Percentiles rank a stretch among this genome's conserved stretches.
Conservation (phyloP, 2,329 filamentous ascomycete species). For the Aureobasidium vineae region DNA sequence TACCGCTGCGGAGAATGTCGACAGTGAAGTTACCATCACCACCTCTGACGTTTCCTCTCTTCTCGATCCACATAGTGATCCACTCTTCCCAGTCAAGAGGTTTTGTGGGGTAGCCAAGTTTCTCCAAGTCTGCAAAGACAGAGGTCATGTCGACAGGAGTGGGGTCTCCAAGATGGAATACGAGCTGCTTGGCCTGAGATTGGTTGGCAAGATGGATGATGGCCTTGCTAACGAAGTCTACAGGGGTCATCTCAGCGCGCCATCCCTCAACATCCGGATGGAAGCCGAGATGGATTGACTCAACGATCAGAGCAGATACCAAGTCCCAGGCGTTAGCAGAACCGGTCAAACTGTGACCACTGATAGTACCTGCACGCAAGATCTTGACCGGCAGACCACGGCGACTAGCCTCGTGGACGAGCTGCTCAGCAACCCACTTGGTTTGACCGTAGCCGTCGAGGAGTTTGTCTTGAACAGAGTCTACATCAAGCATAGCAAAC, state of each 20-base stretch:
- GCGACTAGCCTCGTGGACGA: conserved; percentile 66
- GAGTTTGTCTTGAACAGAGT: conserved; percentile 67
- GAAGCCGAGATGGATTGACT: conserved; percentile 70
- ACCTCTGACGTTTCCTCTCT: conserved; percentile 61
- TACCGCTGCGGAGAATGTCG: conserved; percentile 75
- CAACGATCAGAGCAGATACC: conserved; percentile 71
- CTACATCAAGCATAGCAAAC: conserved; percentile 63
- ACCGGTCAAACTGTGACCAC: conserved; percentile 71
- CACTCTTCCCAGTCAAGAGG: conserved; percentile 69
- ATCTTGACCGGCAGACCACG: conserved; percentile 70
- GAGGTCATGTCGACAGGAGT: conserved; percentile 64
- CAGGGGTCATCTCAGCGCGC: conserved; percentile 80
- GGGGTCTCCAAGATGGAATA: conserved; percentile 75
- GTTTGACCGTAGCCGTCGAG: conserved; percentile 74
- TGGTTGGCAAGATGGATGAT: conserved; percentile 69
- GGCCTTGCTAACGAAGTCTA: conserved; percentile 74
- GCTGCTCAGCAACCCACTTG: conserved; percentile 77
- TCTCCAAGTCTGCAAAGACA: conserved; percentile 63
- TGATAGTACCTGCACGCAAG: conserved; percentile 73
- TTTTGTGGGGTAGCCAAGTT: conserved; percentile 69
- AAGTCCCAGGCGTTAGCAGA: conserved; percentile 77
- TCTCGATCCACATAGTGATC: conserved; percentile 70
- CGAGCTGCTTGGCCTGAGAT: conserved; percentile 58
- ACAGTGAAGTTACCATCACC: conserved; percentile 72
- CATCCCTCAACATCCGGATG: conserved; percentile 70